Evolutionary conservation across 2,329 filamentous ascomycete species (phyloP).

Genomic region (Diaporthe vaccinii): DNA sequence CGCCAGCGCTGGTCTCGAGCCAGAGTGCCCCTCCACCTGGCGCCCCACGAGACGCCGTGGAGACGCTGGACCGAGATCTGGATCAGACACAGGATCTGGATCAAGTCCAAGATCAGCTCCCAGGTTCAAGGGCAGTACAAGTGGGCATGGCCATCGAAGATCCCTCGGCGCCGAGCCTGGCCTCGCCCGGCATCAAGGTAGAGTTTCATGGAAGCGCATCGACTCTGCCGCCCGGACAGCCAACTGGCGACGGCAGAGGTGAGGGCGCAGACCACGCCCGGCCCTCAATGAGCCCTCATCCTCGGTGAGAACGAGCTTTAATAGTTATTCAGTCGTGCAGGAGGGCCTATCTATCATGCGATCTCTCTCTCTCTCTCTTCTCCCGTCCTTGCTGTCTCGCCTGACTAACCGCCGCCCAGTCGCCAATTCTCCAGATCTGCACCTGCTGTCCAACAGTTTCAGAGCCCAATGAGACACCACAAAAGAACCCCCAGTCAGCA

Average conservation of each 20-base stretch:
- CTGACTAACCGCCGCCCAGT: conserved; percentile 25
- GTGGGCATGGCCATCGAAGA: conserved; percentile 12
- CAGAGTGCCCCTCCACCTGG: conserved; percentile 28
- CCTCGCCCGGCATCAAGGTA: conserved; percentile 56
- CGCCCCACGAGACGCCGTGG: not conserved
- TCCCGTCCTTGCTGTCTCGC: not conserved
- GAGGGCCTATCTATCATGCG: not conserved
- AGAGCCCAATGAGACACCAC: conserved; percentile 70
- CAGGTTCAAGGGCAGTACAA: conserved; percentile 4
- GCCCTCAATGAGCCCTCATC: conserved; percentile 52
- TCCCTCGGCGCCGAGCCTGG: conserved; percentile 44
- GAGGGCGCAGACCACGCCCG: conserved; percentile 44
- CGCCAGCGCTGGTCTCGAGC: conserved; percentile 29
- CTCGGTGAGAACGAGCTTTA: conserved; percentile 54
- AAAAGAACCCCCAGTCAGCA: conserved; percentile 69
- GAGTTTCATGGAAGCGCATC: conserved; percentile 49
- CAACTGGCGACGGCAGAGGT: conserved; percentile 18
- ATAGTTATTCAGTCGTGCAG: not conserved
- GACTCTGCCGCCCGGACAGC: conserved; percentile 31
- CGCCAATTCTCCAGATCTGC: conserved; percentile 56
- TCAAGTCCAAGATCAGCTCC: not conserved
- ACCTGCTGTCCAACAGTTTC: conserved; percentile 56
- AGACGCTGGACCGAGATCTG: not conserved
- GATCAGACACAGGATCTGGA: not conserved
- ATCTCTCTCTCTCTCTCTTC: not conserved